phyloP scores from a whole-genome alignment of 2,329 filamentous ascomycete species.

The Lachnellula hyalina region DNA sequence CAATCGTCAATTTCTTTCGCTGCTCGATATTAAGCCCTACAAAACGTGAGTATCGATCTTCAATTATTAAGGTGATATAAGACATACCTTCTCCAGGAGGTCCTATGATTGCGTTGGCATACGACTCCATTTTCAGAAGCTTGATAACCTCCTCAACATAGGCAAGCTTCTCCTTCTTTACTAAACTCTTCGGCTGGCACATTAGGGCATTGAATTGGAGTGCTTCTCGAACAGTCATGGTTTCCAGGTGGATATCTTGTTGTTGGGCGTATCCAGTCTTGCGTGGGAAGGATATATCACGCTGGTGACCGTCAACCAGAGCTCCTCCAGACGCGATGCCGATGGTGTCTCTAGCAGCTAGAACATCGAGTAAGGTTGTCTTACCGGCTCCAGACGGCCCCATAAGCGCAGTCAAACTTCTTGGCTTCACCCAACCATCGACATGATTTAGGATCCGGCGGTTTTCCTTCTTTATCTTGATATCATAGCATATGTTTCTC shows the following conservation, averaged over 20 bases:
- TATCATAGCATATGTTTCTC: constrained; percentile 58
- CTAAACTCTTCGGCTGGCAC: constrained; percentile 70
- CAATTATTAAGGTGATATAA: constrained; percentile 54
- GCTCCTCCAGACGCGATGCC: constrained; percentile 86
- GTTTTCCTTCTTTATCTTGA: constrained; percentile 56
- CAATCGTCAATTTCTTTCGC: constrained; percentile 78
- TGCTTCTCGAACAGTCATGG: constrained; percentile 78
- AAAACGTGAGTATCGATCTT: background rate
- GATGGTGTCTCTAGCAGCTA: constrained; percentile 78
- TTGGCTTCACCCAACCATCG: constrained; percentile 67
- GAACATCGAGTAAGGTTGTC: constrained; percentile 76
- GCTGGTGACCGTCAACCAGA: constrained; percentile 33
- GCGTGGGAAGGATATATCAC: constrained; percentile 69
- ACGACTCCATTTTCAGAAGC: constrained; percentile 84
- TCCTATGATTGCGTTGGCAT: constrained; percentile 86
- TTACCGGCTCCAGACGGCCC: constrained; percentile 68
- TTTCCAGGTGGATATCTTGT: constrained; percentile 83
- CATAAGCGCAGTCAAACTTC: constrained; percentile 64
- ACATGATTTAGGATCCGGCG: constrained; percentile 62
- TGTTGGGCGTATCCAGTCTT: constrained; percentile 93
- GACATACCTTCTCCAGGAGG: constrained; percentile 79
- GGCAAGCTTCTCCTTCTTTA: constrained; percentile 71
- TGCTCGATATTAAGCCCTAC: constrained; percentile 59
- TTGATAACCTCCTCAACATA: constrained; percentile 95
- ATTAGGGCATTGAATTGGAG: constrained; percentile 81